These are phyloP conservation scores for Gossypium ekmanianum DNA, from an alignment of 345 rosid genomes.

Conservation along the genomic window DNA sequence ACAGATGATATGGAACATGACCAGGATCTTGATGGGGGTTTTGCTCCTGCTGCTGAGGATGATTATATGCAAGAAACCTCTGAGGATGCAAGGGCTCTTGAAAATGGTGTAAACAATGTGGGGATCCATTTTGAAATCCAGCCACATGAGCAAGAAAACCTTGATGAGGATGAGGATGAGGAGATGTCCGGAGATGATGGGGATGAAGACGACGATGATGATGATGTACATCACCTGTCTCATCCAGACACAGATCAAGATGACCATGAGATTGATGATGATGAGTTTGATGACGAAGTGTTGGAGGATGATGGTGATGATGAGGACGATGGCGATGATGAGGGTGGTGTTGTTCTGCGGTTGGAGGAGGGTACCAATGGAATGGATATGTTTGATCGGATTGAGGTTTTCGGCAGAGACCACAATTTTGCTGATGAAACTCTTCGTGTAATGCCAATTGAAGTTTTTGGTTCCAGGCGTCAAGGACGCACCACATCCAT, in stretches of 20 bases:
- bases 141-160: constrained; percentile 70
- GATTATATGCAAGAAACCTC: constrained; percentile 88
- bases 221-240: constrained; percentile 77
- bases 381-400: constrained; percentile 84
- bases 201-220: constrained; percentile 53
- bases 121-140: constrained; percentile 79
- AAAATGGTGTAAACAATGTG: constrained; percentile 62
- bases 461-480: constrained; percentile 96
- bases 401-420: constrained; percentile 88
- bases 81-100: constrained; percentile 68
- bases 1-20: constrained; percentile 96
- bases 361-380: constrained; percentile 91
- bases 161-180: constrained; percentile 56
- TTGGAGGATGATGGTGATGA: constrained; percentile 64
- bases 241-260: constrained; percentile 93
- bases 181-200: constrained; percentile 85
- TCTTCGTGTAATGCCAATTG: constrained; percentile 94
- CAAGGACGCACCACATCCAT: constrained; percentile 94
- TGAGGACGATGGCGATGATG: constrained; percentile 91
- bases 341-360: constrained; percentile 81
- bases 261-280: constrained; percentile 85
- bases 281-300: constrained; percentile 89
- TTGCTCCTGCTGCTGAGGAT: constrained; percentile 63
- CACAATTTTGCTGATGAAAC: constrained; percentile 79
- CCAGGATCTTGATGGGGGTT: constrained; percentile 80